Percentiles rank a stretch among this genome's conserved stretches.
phyloP scores from a whole-genome alignment of 2,329 filamentous ascomycete species.

The Penicillium sp. region DNA sequence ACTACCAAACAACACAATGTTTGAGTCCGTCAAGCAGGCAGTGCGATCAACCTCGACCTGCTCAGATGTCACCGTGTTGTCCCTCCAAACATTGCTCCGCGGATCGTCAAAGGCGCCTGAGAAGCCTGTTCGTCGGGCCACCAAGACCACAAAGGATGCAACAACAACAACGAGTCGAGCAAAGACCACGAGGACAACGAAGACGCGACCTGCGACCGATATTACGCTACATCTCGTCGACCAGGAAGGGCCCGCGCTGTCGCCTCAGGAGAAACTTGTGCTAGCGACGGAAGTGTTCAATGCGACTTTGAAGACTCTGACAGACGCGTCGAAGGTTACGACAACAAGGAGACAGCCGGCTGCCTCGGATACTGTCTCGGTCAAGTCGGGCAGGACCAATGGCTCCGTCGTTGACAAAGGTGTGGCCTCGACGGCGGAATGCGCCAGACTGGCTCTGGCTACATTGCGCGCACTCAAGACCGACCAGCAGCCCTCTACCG shows the following conservation, averaged over 20 bases:
- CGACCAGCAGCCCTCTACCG: constrained; percentile 20
- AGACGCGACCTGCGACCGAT: constrained; percentile 22
- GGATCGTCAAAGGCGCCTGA: constrained; percentile 21
- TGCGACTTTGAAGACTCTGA: constrained; percentile 38
- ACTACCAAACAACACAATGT: constrained; percentile 25
- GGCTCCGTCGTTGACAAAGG: constrained; percentile 17
- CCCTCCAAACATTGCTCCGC: constrained; percentile 37
- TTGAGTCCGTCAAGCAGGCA: constrained; percentile 49
- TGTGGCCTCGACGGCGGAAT: constrained; percentile 33
- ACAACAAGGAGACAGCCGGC: constrained; percentile 12
- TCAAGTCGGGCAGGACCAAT: constrained; percentile 21
- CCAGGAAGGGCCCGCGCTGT: constrained; percentile 24
- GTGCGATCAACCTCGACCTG: constrained; percentile 51
- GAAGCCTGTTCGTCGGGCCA: constrained; percentile 18
- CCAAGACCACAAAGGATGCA: constrained; percentile 21
- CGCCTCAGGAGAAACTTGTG: constrained; percentile 35
- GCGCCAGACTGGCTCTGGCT: constrained; percentile 36
- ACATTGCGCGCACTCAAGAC: constrained; percentile 33
- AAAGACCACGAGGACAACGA: constrained; percentile 21
- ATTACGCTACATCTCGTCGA: constrained; percentile 22
- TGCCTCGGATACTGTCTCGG: constrained; percentile 20
- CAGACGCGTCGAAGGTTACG: constrained; percentile 30
- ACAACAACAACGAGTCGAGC: constrained; percentile 18
- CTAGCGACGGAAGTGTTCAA: constrained; percentile 45
- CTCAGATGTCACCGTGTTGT: constrained; percentile 39